Percentiles rank a stretch among this genome's conserved stretches.
phyloP scores from a whole-genome alignment of 768 basidiomycete genomes.

The Epithele typhae region DNA sequence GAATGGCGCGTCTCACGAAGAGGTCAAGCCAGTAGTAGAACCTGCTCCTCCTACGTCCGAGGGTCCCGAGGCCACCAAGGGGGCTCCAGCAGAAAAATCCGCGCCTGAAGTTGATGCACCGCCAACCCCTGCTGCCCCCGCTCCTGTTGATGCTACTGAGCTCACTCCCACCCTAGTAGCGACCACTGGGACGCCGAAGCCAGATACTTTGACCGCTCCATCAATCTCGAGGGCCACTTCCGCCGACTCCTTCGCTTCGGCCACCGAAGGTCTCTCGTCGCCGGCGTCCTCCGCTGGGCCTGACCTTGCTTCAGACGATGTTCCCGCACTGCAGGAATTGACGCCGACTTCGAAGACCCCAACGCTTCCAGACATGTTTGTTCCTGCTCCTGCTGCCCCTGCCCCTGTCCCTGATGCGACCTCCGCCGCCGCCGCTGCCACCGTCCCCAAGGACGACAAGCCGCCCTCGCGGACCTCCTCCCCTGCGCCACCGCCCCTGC shows the following conservation, averaged over 20 bases:
- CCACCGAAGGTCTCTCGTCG: slow-evolving; percentile 18
- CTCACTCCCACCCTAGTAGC: no score
- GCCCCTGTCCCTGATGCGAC: neutral
- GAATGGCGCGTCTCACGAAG: neutral
- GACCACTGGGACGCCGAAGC: neutral
- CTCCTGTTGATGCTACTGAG: no score
- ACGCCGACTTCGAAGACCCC: neutral
- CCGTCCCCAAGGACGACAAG: neutral
- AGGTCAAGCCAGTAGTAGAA: neutral
- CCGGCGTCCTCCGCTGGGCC: no score
- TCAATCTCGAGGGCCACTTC: slow-evolving; percentile 11
- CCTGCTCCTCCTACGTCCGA: no score
- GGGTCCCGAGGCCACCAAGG: neutral
- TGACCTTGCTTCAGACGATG: no score
- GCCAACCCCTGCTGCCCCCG: no score
- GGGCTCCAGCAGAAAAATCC: no score
- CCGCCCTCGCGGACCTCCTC: slow-evolving; percentile 14
- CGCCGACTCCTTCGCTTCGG: slow-evolving; percentile 22
- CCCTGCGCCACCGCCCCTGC: slow-evolving; percentile 54
- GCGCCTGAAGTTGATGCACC: no score
- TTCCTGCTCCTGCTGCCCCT: neutral
- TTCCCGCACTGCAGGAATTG: neutral
- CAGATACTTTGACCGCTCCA: slow-evolving; percentile 1
- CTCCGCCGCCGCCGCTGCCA: neutral
- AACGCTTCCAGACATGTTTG: neutral